Evolutionary conservation across 208 protist genomes (phyloP).

Genomic region (Leishmania tarentolae): DNA sequence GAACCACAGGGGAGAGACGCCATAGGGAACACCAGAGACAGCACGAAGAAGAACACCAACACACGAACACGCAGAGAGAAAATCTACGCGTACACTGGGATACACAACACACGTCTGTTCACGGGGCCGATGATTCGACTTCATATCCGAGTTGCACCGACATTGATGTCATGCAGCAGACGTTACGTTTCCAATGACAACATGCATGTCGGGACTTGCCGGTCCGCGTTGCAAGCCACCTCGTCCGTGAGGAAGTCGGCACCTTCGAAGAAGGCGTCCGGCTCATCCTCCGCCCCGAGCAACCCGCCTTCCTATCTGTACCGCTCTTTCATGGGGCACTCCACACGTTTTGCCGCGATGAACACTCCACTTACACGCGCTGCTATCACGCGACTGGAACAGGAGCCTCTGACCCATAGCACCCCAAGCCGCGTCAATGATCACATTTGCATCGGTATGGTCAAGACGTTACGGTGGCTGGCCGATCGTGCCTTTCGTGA

Average conservation of each 20-base stretch:
- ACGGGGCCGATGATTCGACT: background rate
- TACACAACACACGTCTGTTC: background rate
- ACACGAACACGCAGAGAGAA: background rate
- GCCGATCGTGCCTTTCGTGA: constrained; percentile 75
- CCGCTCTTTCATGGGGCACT: constrained; percentile 66
- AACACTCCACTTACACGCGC: constrained; percentile 18
- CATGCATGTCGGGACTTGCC: background rate
- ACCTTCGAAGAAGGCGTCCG: background rate
- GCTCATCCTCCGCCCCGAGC: background rate
- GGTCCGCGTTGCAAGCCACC: background rate
- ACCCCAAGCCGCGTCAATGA: constrained; percentile 65
- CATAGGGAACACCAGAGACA: background rate
- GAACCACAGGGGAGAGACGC: background rate
- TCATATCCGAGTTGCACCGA: no score
- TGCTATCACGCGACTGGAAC: constrained; percentile 54
- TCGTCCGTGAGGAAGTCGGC: background rate
- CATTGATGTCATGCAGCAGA: background rate
- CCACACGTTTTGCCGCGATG: constrained; percentile 52
- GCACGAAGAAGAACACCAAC: background rate
- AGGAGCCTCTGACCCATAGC: constrained; percentile 58
- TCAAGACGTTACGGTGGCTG: constrained; percentile 70
- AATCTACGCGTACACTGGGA: background rate
- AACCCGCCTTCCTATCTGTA: constrained; percentile 38
- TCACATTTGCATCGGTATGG: constrained; percentile 68
- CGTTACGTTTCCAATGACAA: background rate